Evolutionary conservation across 371 early-diverging fungal species (phyloP).

Genomic region (Mortierella sp.): DNA sequence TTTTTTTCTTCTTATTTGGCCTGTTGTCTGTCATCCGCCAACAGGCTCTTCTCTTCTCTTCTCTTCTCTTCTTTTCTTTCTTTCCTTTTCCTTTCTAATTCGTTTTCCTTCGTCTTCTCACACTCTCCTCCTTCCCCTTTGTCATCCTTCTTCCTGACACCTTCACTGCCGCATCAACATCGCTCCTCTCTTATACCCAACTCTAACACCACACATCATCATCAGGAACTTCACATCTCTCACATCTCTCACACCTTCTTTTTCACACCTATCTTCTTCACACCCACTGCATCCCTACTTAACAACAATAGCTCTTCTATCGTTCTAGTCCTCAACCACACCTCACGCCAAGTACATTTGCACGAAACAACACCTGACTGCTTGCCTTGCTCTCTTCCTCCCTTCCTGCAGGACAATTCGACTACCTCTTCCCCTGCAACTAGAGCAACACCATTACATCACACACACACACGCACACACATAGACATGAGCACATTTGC

Average conservation of each 20-base stretch:
- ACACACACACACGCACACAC: conserved; percentile 6
- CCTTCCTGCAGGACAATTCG: background rate
- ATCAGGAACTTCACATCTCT: background rate
- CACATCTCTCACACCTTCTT: background rate
- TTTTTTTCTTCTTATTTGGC: background rate
- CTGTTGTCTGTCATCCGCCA: background rate
- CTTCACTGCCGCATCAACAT: background rate
- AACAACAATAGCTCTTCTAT: background rate
- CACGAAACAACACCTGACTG: background rate
- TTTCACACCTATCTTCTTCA: background rate
- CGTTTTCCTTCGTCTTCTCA: background rate
- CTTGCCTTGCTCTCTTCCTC: background rate
- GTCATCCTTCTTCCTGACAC: background rate
- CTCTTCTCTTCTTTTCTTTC: background rate
- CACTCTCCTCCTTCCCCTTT: background rate
- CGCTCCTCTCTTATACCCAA: background rate
- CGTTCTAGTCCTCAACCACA: background rate
- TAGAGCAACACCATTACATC: background rate
- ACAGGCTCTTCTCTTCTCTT: background rate
- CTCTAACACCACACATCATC: conserved; percentile 1
- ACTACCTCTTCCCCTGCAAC: background rate
- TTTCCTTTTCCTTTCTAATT: background rate
- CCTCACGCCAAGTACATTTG: background rate
- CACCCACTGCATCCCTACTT: background rate
- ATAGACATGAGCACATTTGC: conserved; percentile 33